Evolutionary conservation across 148 eudicot genomes (phyloP), one percentile per base, ranked within the genome.

Genomic region (Rhododendron mucronatum): DNA sequence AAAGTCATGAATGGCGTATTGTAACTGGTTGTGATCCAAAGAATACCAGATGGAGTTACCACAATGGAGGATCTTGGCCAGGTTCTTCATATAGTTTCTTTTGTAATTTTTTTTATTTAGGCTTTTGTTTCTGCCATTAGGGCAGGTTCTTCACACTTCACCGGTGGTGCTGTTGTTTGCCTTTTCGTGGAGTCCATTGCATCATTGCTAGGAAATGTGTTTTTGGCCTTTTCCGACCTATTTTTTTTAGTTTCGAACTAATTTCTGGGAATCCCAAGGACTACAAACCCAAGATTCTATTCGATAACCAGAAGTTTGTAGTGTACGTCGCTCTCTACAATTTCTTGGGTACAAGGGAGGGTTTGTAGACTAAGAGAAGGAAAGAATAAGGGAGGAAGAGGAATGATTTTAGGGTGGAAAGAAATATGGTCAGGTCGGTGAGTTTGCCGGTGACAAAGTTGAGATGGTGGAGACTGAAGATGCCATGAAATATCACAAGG

Each of bases 1-100:
- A 96, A 89, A 91, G 94, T 85, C 99, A 96, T 84, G 99, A 96
- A 87, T 96, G 99, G 99, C 92, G 97, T 65, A 96, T 95, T 77
- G 95, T 94, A 76, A 96, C 99, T 0, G 99, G 99, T 41, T 96
- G 98, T 90, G 99, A 96, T 88, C 99, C 99, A n/a, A 96, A 96
- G 90, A 96, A 96, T 89, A 96, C 97, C 41, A 90, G 98, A 92
- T 96, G 99, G 99, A 96, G 99, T 90, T 96, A 96, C 90, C 99
- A 96, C 83, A 96, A 96, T 84, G 98, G 98, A 85, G 99, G 99
- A 86, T 94, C 99, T 69, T 96, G 99, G 99, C 99, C 99, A 95
- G 99, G 99, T 96, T 89, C 89, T 59, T 79, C 86, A 5, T 80
- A 80, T 37, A 23, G 26, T 84, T 61, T 84, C 47, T 41, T 85